Base-by-base conservation (phyloP, 2,329 filamentous ascomycete species). In the Stachybotrys elegans region DNA sequence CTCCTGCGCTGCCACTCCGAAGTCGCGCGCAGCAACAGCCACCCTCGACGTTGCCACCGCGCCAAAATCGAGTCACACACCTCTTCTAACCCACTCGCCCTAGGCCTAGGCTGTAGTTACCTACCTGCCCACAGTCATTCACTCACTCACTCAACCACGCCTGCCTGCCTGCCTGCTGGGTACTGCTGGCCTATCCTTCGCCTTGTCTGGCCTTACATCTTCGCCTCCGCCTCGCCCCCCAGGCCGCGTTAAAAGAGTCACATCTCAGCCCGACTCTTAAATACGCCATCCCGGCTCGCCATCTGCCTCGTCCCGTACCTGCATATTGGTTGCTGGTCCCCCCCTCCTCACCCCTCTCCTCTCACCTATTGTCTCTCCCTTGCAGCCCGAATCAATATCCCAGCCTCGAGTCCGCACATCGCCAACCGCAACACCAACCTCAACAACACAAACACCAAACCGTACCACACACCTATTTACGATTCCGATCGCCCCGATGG, bases 31-130 rank as follows among this genome's bases (percentile, higher is more conserved):
- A 55, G 56, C 57, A 55, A 57, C 53, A 51, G 46, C 57, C 57
- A 52, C 58, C 58, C 59, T 62, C 54, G 21, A 22, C 22, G 22
- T 23, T 17, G 61, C 61, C 59, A 61, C 63, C 62, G 58, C 64
- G 57, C 55, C 44, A 57, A 53, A 62, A 57, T 34, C 31, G 63
- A 66, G 63, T 66, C 63, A 66, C 61, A 66, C 54, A n/a, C n/a
- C n/a, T n/a, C n/a, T n/a, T 40, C 38, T 38, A 38, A 38, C 35
- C 35, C 35, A 38, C 38, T 25, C 51, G 52, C 47, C 41, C 42
- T n/a, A n/a, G n/a, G n/a, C 34, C 38, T 29, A 29, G 37, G 22
- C n/a, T 29, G n/a, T n/a, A n/a, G n/a, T n/a, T n/a, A 45, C 48
- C 54, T 47, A 51, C 49, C 48, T 52, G 50, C 46, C 51, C 56